Conservation (phyloP, 202 grass and related monocot species). For the Setaria viridis region DNA sequence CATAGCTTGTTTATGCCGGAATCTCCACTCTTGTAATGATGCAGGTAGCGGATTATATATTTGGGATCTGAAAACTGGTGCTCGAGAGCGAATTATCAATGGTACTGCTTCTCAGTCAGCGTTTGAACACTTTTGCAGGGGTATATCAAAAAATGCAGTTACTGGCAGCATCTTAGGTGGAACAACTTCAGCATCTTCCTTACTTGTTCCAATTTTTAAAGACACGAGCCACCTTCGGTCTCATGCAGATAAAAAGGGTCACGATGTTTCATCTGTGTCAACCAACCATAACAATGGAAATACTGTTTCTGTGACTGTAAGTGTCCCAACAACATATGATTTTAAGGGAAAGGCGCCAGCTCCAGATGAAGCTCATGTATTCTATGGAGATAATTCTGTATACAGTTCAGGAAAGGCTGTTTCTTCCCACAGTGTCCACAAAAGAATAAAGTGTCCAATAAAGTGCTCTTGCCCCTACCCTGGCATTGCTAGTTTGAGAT, state of each 20-base stretch:
- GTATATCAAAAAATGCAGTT: constrained; percentile 83
- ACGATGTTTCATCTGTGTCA: constrained; percentile 43
- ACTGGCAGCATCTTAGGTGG: constrained; percentile 88
- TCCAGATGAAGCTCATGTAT: constrained; percentile 51
- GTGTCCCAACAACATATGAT: constrained; percentile 40
- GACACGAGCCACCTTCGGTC: constrained; percentile 46
- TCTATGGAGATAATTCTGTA: constrained; percentile 54
- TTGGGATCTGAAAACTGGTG: constrained; percentile 95
- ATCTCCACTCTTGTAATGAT: constrained; percentile 65
- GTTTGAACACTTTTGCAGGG: constrained; percentile 92
- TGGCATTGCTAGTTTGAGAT: constrained; percentile 85
- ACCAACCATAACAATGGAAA: constrained; percentile 51
- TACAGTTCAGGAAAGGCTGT: constrained; percentile 50
- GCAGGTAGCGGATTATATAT: constrained; percentile 72
- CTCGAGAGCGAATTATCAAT: constrained; percentile 72
- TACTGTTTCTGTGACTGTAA: constrained; percentile 42
- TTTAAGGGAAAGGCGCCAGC: constrained; percentile 56
- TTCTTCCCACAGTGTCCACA: constrained; percentile 38
- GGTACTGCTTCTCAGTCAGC: constrained; percentile 76
- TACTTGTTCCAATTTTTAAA: constrained; percentile 79
- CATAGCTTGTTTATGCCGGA: constrained; percentile 89
- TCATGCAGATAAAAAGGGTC: constrained; percentile 40
- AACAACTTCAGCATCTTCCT: constrained; percentile 85
- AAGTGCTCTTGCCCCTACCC: constrained; percentile 91
- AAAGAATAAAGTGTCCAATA: constrained; percentile 75